Evolutionary conservation across 2,329 filamentous ascomycete genomes (phyloP).

Genomic region (Aphanoascus verrucosus): DNA sequence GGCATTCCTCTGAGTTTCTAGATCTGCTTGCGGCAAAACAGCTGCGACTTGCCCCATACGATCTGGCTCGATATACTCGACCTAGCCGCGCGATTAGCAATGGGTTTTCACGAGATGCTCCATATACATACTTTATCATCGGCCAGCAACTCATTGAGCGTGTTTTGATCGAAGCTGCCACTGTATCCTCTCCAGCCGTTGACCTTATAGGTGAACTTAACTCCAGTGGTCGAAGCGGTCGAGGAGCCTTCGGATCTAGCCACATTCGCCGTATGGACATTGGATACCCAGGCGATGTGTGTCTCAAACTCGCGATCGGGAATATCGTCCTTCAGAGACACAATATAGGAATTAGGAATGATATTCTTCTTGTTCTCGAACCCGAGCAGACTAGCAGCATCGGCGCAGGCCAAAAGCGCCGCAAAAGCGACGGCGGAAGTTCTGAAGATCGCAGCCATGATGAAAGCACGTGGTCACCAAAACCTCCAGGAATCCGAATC

Average conservation of each 20-base stretch:
- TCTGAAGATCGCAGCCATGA: conserved; percentile 2
- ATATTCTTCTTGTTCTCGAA: conserved; percentile 8
- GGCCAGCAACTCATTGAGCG: conserved; percentile 10
- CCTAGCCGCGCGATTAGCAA: conserved; percentile 1
- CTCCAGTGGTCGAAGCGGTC: neutral
- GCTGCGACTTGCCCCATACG: neutral
- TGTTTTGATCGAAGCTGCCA: conserved; percentile 14
- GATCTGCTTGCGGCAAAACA: neutral
- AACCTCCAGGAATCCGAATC: neutral
- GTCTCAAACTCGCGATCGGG: conserved; percentile 3
- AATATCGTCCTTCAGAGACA: conserved; percentile 9
- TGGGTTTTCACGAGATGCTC: neutral
- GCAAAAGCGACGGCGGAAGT: neutral
- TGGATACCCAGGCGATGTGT: conserved; percentile 9
- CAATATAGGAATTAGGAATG: conserved; percentile 12
- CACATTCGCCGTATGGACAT: conserved; percentile 3
- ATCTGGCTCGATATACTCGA: conserved; percentile 13
- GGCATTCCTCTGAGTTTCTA: conserved; percentile 18
- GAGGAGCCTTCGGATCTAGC: neutral
- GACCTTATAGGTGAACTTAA: conserved; percentile 13
- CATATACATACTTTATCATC: conserved; percentile 1
- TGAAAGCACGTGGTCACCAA: neutral
- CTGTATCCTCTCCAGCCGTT: conserved; percentile 13
- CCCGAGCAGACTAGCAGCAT: conserved; percentile 7
- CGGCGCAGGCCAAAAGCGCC: neutral